Percentiles rank a stretch among this genome's conserved stretches.
Conservation (phyloP, 2,329 filamentous ascomycete species). For the Penicillium sp. region DNA sequence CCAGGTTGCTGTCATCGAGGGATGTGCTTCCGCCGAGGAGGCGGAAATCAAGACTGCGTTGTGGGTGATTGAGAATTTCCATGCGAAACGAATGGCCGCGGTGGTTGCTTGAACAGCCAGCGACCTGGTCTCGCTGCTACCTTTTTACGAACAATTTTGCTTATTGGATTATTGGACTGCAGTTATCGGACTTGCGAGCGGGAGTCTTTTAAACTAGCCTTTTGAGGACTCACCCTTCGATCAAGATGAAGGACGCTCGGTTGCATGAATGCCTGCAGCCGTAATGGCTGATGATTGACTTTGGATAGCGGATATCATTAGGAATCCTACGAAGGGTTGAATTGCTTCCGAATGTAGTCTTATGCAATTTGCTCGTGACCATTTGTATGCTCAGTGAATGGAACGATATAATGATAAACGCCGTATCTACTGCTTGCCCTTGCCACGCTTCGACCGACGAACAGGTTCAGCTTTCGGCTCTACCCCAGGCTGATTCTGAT, state of each 20-base stretch:
- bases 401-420: background rate
- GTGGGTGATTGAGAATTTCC: constrained; percentile 18
- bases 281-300: background rate
- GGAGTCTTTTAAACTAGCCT: background rate
- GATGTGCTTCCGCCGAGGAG: constrained; percentile 31
- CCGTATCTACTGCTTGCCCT: constrained; percentile 25
- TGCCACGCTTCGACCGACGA: constrained; percentile 29
- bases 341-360: background rate
- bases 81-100: background rate
- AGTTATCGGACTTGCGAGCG: background rate
- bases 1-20: constrained; percentile 23
- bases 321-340: background rate
- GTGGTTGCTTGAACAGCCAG: background rate
- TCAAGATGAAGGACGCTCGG: background rate
- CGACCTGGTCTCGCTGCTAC: background rate
- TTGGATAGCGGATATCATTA: background rate
- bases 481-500: constrained; percentile 5
- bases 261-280: background rate
- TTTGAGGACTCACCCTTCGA: background rate
- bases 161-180: too few relatives aligned
- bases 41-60: constrained; percentile 32
- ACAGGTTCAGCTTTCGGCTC: constrained; percentile 18
- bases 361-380: background rate
- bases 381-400: background rate
- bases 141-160: background rate